Base-by-base conservation (phyloP, 352 stramenopile genomes). In the Phytophthora hibernalis region DNA sequence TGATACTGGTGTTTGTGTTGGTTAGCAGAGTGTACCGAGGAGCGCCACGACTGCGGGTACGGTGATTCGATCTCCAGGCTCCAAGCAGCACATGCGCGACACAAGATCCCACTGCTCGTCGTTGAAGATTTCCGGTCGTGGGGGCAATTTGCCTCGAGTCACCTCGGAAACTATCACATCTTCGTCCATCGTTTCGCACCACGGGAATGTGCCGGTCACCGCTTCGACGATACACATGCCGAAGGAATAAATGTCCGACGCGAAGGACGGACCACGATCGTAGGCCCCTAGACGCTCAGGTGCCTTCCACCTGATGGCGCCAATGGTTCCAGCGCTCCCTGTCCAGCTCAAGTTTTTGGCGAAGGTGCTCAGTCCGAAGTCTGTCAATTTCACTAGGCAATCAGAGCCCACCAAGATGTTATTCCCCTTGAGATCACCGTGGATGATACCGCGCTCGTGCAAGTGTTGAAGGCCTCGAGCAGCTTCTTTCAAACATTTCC, bases 341-440 rank as follows among this genome's bases (percentile, higher is more conserved):
- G 33, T 54, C 62, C 63, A 69, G 3, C 54, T 68, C 9, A 56
- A 31, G 38, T 72, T 66, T 26, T 74, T 77, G 8, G 43, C 53
- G 22, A 74, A 57, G 21, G 40, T 35, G 4, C 68, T 76, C 15
- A 75, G 20, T 16, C 74, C 74, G 47, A 80, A 83, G 56, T 83
- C 71, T 6, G 63, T 72, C 15, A 83, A 40, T 49, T 83, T 80
- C 2, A 67, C 57, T 24, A 52, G 61, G n/a, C 55, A 37, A 28
- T 68, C 42, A 20, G 77, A 65, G 21, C 83, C 82, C 7, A 97
- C 69, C 15, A 97, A 68, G 33, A 97, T 75, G 58, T 96, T 97
- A 49, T 81, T 86, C 24, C 80, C 79, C 70, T 97, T 97, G 16
- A 97, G 75, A 59, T 97, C 87, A 9, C 89, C 78, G 48, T 97